Base-by-base conservation (phyloP, 768 basidiomycete species). In the Boletus coccyginus region DNA sequence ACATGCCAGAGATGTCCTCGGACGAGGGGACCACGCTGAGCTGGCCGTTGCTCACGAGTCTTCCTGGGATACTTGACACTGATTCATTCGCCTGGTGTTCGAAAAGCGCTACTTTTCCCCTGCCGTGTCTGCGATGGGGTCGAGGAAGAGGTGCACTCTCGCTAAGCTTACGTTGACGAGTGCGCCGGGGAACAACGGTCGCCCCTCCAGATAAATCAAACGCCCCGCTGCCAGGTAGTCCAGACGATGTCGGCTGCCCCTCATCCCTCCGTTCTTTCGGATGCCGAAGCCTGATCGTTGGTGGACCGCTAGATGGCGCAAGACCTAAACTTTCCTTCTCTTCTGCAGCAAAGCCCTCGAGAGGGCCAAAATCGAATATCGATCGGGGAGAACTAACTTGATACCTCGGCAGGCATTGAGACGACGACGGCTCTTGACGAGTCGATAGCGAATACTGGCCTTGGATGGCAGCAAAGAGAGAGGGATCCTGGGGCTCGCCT, bases 51-150 rank as follows among this genome's bases (percentile, higher is more conserved):
- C 45, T 49, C 49, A 65, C 12, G 27, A 79, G 57, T 46, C 76
- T 74, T 11, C 71, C 66, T 13, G 78, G 75, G 57, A 86, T 75
- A 16, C 80, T 74, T 1, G 80, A 77, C 1, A 77, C 77, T 1
- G 77, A 73, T 31, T 82, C 82, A 24, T 78, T 78, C 1, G 73
- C 69, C 24, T 74, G 76, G 50, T 77, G 72, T 60, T 98, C 97
- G 67, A 98, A 98, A 3, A 96, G 74, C 0, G 94, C 95, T 70
- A 98, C 81, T 72, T 98, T 98, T 19, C 90, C 92, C 44, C 84
- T 81, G 36, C 81, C 78, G 24, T 78, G 81, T 65, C 78, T 85
- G 46, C 83, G 79, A 51, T 77, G 77, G 5, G 78, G 70, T 36
- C 88, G 81, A 6, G 90, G 89, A 46, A 81, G 72, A 0, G 88